A percentile compares a stretch with the other conserved stretches of the same genome.
These are phyloP conservation scores for Beauveria rudraprayagi DNA, from an alignment of 2,329 filamentous ascomycete genomes.

Conservation along the genomic window DNA sequence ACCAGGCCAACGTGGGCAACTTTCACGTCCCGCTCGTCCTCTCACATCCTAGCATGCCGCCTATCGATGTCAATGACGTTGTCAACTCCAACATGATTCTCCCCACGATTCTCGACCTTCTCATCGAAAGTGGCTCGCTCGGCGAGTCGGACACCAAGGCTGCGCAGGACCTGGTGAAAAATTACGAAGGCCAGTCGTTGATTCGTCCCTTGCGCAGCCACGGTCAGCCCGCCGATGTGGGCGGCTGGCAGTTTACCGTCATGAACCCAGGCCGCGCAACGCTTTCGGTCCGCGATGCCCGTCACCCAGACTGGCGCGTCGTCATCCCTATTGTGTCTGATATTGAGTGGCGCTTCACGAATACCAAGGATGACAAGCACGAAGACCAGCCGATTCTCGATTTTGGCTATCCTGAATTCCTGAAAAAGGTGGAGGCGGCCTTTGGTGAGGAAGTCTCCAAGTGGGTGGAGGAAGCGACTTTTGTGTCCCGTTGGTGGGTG, in stretches of 20 bases:
- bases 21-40: constrained; percentile 26
- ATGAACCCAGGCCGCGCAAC: constrained; percentile 27
- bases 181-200: constrained; percentile 29
- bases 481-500: constrained; percentile 18
- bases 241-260: constrained; percentile 27
- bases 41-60: constrained; percentile 25
- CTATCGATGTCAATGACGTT: constrained; percentile 23
- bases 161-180: constrained; percentile 21
- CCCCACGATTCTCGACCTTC: constrained; percentile 27
- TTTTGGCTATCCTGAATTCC: constrained; percentile 18
- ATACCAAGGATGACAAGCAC: constrained; percentile 21
- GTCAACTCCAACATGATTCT: constrained; percentile 26
- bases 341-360: constrained; percentile 25
- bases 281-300: constrained; percentile 25
- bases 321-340: constrained; percentile 25
- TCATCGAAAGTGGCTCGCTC: constrained; percentile 26
- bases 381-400: constrained; percentile 20
- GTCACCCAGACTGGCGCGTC: constrained; percentile 21
- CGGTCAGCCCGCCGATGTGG: constrained; percentile 15
- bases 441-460: constrained; percentile 20
- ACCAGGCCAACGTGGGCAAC: constrained; percentile 26
- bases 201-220: constrained; percentile 21
- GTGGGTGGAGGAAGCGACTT: constrained; percentile 22
- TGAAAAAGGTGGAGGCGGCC: constrained; percentile 15
- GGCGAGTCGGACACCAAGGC: constrained; percentile 18